Evolutionary conservation across 2,329 filamentous ascomycete species (phyloP), one percentile per base, ranked within the genome.

Genomic region (Leptographium wingfieldii): DNA sequence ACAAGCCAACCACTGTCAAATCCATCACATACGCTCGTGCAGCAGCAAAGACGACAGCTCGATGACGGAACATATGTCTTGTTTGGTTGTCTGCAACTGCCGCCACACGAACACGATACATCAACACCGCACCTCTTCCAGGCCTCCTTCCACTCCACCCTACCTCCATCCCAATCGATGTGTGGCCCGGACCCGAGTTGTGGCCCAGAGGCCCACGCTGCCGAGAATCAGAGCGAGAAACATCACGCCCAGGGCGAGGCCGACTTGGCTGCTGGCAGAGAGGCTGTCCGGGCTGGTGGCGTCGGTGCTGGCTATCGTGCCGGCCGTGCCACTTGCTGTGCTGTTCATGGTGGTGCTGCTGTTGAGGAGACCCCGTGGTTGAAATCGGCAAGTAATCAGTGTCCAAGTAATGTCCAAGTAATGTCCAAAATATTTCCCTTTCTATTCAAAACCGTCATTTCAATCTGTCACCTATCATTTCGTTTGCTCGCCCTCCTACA

Each of bases 191-290:
- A 11, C 7, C 29, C 29, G 27, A 7, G 60, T 62, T 14, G 63
- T 64, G 3, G 62, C 57, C 59, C 61, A 63, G 31, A 65, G 62
- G 4, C 64, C 64, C 1, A 63, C 1, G 14, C 51, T 12, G 22
- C 56, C 62, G 1, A 65, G 55, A 1, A 58, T 6, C 10, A 64
- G 25, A 7, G 55, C 60, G 6, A 64, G 16, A n/a, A 62, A 16
- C 16, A 63, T 49, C 10, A 65, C 14, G n/a, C 55, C 60, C 2
- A 65, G 16, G 12, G 60, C 60, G 16, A 64, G 19, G 40, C 58
- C 64, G 22, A 54, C 57, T 51, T 60, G 60, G n/a, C 35, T 29
- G 25, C 58, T 59, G 1, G 56, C 2, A 22, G 49, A 56, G 31
- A 62, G 48, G 10, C 49, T n/a, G 56, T 25, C 25, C 16, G 52